A percentile compares a stretch with the other conserved stretches of the same genome.
Evolutionary conservation across 2,329 filamentous ascomycete species (phyloP).

Genomic region (Epichloe amarillans): DNA sequence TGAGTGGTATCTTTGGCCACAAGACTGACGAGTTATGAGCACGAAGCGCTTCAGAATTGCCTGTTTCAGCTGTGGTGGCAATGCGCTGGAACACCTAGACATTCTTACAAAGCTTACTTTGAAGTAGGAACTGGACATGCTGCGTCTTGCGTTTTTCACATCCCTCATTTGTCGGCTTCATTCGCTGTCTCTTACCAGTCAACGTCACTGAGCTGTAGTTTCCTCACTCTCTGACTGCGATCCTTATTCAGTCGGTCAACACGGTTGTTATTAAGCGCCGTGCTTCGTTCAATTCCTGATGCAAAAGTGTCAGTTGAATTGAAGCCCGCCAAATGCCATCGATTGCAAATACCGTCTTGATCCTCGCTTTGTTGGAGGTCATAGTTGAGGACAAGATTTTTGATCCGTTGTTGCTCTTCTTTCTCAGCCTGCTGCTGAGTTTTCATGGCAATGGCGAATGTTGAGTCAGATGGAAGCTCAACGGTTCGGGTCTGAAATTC

Average conservation of each 20-base stretch:
- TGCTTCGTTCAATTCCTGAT: constrained; percentile 36
- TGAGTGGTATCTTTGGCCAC: not conserved
- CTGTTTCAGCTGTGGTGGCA: not conserved
- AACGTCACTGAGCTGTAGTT: constrained; percentile 90
- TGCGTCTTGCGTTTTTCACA: not conserved
- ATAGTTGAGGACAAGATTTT: constrained; percentile 92
- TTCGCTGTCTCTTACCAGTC: constrained; percentile 59
- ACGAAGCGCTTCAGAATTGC: not conserved
- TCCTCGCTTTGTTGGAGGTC: constrained; percentile 79
- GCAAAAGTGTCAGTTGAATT: constrained; percentile 8
- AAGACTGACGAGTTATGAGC: not conserved
- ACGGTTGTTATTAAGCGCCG: constrained; percentile 38
- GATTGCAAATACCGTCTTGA: constrained; percentile 50
- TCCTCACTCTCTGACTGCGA: constrained; percentile 70
- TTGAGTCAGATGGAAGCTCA: constrained; percentile 79
- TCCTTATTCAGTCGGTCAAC: constrained; percentile 44
- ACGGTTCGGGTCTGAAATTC: constrained; percentile 67
- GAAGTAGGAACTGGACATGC: not conserved
- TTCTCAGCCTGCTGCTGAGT: constrained; percentile 88
- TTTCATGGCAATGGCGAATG: constrained; percentile 91
- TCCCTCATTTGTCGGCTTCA: not conserved
- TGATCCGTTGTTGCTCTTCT: constrained; percentile 96
- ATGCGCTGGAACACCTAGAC: not conserved
- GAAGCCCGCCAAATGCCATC: not conserved
- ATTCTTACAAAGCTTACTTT: not conserved